These are phyloP conservation scores for Yarrowia keelungensis DNA, from an alignment of 805 yeast genomes.

Conservation along the genomic window DNA sequence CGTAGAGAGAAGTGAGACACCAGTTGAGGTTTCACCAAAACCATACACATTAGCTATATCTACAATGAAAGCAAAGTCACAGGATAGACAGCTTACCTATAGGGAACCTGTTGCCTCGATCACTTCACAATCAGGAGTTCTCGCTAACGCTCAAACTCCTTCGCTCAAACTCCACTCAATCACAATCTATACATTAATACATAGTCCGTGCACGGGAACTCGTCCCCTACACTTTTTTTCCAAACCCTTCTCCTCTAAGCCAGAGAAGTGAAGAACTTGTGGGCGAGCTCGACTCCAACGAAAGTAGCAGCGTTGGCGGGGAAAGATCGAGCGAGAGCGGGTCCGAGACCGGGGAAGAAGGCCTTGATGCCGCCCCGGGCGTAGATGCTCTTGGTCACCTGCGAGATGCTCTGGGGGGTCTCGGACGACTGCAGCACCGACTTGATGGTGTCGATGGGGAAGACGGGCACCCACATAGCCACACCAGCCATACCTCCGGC, in stretches of 20 bases:
- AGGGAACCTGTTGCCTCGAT: no score
- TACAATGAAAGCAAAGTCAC: no score
- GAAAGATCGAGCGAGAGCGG: slow-evolving; percentile 91
- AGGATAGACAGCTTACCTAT: no score
- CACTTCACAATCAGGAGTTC: no score
- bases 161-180: no score
- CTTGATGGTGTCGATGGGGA: slow-evolving; percentile 96
- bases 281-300: slow-evolving; percentile 88
- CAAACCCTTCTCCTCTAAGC: background rate
- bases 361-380: slow-evolving; percentile 81
- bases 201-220: no score
- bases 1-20: no score
- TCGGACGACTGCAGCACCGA: slow-evolving; percentile 76
- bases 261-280: slow-evolving; percentile 47
- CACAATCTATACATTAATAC: no score
- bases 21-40: no score
- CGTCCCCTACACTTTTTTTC: no score
- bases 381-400: slow-evolving; percentile 74
- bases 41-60: no score
- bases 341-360: slow-evolving; percentile 97
- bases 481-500: slow-evolving; percentile 98
- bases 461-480: slow-evolving; percentile 94
- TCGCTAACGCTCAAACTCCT: no score
- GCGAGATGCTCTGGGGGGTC: slow-evolving; percentile 58
- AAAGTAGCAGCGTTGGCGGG: slow-evolving; percentile 99